Evolutionary conservation across 148 eudicot genomes (phyloP).

Genomic region (Spergularia bocconei): DNA sequence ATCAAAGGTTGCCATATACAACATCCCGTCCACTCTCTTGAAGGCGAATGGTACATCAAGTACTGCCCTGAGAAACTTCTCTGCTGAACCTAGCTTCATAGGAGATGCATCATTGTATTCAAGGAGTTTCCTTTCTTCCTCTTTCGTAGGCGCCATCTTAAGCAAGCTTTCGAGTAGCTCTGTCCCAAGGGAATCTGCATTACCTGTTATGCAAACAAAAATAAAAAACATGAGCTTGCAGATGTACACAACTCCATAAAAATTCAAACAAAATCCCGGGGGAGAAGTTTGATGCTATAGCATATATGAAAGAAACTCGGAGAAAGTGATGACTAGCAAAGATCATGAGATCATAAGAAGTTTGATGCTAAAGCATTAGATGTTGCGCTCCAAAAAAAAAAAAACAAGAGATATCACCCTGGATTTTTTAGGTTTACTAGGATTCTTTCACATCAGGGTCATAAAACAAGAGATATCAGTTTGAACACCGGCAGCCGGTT

Average conservation of each 20-base stretch:
- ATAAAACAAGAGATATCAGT: too few relatives aligned
- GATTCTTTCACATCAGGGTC: too few relatives aligned
- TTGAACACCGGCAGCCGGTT: too few relatives aligned
- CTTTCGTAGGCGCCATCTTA: conserved; percentile 87
- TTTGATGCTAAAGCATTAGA: too few relatives aligned
- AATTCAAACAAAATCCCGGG: background rate
- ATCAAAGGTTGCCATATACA: conserved; percentile 78
- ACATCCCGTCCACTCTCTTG: conserved; percentile 80
- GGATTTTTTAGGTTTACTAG: too few relatives aligned
- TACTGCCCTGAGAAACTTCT: conserved; percentile 81
- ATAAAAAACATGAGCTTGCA: background rate
- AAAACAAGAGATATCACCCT: too few relatives aligned
- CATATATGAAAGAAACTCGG: too few relatives aligned
- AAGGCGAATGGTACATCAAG: conserved; percentile 82
- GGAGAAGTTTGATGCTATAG: too few relatives aligned
- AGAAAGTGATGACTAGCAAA: background rate
- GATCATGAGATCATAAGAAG: too few relatives aligned
- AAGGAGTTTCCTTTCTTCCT: conserved; percentile 66
- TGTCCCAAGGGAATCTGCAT: conserved; percentile 63
- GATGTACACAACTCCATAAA: background rate
- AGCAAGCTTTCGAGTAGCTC: conserved; percentile 85
- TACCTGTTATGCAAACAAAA: conserved; percentile 42
- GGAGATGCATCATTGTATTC: conserved; percentile 70
- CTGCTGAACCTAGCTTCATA: conserved; percentile 73
- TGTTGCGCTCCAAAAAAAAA: too few relatives aligned